phyloP scores from a whole-genome alignment of 306 rosid genomes.

The Castanea mollissima region DNA sequence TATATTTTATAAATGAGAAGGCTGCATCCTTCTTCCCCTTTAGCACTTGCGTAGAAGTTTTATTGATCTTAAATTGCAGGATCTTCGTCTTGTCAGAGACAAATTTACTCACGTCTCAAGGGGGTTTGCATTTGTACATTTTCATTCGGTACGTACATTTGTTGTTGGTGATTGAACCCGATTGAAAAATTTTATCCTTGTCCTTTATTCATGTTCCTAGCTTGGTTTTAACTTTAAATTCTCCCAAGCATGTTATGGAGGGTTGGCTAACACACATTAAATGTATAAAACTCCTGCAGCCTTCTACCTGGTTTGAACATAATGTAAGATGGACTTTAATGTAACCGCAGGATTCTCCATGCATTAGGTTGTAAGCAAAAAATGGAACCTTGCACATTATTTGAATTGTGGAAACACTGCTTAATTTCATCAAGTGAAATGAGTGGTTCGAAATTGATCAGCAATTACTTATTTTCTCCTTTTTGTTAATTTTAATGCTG shows the following conservation, averaged over 20 bases:
- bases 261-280: not conserved
- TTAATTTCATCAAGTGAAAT: not conserved
- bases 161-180: constrained; percentile 10
- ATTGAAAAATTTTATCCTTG: constrained; percentile 6
- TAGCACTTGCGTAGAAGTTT: constrained; percentile 13
- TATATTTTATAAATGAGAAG: not conserved
- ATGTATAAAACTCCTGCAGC: not conserved
- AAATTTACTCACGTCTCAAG: constrained; percentile 97
- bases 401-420: not conserved
- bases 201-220: not conserved
- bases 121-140: constrained; percentile 97
- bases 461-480: not conserved
- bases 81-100: constrained; percentile 96
- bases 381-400: not conserved
- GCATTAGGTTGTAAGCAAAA: not conserved
- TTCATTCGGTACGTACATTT: constrained; percentile 71
- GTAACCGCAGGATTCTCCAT: not conserved
- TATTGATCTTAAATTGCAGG: constrained; percentile 54
- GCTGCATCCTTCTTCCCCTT: not conserved
- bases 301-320: not conserved
- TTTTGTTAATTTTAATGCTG: not conserved
- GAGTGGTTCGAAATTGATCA: not conserved
- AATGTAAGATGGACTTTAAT: not conserved
- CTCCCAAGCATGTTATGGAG: not conserved
- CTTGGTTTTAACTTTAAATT: not conserved